Evolutionary conservation across 2,329 filamentous ascomycete genomes (phyloP), one percentile per base, ranked within the genome.

Genomic region (Epichloe uncinata): DNA sequence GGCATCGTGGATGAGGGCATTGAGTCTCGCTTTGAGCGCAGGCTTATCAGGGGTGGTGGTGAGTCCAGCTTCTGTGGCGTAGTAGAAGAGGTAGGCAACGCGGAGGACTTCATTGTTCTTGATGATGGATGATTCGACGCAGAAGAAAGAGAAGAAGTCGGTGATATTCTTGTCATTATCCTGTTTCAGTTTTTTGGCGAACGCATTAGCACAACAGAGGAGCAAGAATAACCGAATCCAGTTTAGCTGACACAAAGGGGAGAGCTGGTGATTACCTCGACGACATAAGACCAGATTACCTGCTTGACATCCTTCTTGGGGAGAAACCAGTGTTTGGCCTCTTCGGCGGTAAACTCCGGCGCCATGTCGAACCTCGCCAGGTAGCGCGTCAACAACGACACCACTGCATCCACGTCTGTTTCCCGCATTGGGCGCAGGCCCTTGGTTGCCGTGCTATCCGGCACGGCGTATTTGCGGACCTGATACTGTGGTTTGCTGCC

Each of bases 71-170:
- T 95, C 88, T 6, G 85, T 85, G 51, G 87, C 93, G 64, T 98
- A 98, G 75, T 98, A 98, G 73, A 91, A 98, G 50, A 97, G 78
- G 68, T 98, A 98, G 33, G 93, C 93, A 3, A 91, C 93, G 56
- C 84, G 85, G 60, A 98, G 82, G 51, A 81, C 79, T 52, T 81
- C 77, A 69, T 95, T 72, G 62, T 88, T 81, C 57, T 84, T 82
- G 60, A 98, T 94, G 52, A 96, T 85, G 1, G 88, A 93, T 15
- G 89, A 95, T 65, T 95, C 89, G 35, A 98, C 83, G 62, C 82
- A 83, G 74, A 97, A 98, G 71, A 97, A 98, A 37, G 89, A 96
- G 70, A 96, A 85, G 70, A 95, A 96, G 68, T 98, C 93, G 37
- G 88, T 96, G 61, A 98, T 87, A 59, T 88, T 88, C 54, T 85